A percentile compares a stretch with the other conserved stretches of the same genome.
Conservation (phyloP, 495 filamentous ascomycete genomes). For the Podospora comata region DNA sequence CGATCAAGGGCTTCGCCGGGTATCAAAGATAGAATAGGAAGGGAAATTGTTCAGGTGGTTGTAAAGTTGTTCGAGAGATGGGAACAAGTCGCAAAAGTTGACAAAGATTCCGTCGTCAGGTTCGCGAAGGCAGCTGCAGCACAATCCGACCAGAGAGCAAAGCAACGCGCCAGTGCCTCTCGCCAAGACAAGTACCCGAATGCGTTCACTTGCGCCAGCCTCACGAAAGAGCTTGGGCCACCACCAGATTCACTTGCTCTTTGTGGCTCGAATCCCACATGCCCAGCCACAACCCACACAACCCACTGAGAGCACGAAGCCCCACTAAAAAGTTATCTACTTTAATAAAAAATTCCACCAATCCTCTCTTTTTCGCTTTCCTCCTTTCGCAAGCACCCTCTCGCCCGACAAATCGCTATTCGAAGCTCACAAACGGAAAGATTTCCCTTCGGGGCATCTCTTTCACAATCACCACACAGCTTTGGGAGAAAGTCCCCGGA, state of each 20-base stretch:
- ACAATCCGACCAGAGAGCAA: background rate
- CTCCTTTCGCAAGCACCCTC: slow-evolving; percentile 60
- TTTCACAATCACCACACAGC: slow-evolving; percentile 42
- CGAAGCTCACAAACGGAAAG: slow-evolving; percentile 96
- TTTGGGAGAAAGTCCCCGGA: slow-evolving; percentile 99
- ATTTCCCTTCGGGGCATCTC: slow-evolving; percentile 28
- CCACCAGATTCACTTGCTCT: background rate
- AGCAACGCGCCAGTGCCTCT: background rate
- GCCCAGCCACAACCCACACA: background rate
- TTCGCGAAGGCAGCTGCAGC: background rate
- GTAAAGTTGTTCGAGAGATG: background rate
- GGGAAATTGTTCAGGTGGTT: background rate
- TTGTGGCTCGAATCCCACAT: background rate
- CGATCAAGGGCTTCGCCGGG: background rate
- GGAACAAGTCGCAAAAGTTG: background rate
- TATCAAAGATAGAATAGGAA: background rate
- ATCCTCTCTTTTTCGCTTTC: slow-evolving; percentile 24
- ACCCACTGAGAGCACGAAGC: slow-evolving; percentile 8
- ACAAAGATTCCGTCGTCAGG: background rate
- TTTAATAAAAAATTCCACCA: slow-evolving; percentile 8
- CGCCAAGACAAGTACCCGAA: background rate
- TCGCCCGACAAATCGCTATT: slow-evolving; percentile 99
- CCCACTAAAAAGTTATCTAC: slow-evolving; percentile 15
- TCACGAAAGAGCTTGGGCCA: slow-evolving; percentile 8
- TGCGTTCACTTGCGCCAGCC: background rate